Evolutionary conservation across 2,329 filamentous ascomycete species (phyloP).

Genomic region (Aureobasidium zeae): DNA sequence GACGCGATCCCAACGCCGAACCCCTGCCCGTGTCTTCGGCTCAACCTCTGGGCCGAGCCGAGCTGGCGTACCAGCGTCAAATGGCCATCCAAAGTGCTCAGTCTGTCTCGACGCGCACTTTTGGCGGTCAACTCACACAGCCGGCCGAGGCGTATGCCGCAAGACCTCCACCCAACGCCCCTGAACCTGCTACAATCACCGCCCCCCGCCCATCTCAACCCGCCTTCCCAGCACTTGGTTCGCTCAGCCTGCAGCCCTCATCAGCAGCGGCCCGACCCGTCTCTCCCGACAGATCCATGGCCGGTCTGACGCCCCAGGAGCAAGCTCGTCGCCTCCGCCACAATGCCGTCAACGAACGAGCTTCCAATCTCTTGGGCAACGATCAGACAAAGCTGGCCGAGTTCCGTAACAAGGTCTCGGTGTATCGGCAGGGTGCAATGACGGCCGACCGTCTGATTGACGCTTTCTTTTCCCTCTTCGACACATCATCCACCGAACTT

Average conservation of each 20-base stretch:
- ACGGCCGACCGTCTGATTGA: slow-evolving; percentile 72
- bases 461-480: slow-evolving; percentile 75
- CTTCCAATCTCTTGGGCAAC: slow-evolving; percentile 68
- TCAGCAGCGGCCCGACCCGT: slow-evolving; percentile 29
- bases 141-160: slow-evolving; percentile 32
- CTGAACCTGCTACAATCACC: slow-evolving; percentile 32
- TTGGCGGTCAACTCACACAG: slow-evolving; percentile 69
- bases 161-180: slow-evolving; percentile 35
- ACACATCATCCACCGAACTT: slow-evolving; percentile 68
- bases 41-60: slow-evolving; percentile 72
- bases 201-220: slow-evolving; percentile 27
- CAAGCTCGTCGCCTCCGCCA: slow-evolving; percentile 74
- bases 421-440: slow-evolving; percentile 61
- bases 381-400: slow-evolving; percentile 62
- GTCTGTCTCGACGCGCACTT: slow-evolving; percentile 67
- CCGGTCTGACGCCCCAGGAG: slow-evolving; percentile 59
- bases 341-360: slow-evolving; percentile 75
- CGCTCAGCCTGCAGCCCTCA: slow-evolving; percentile 19
- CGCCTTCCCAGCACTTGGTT: slow-evolving; percentile 13
- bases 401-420: slow-evolving; percentile 72
- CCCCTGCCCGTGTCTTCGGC: slow-evolving; percentile 65
- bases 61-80: slow-evolving; percentile 84
- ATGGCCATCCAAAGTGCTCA: slow-evolving; percentile 85
- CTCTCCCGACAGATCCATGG: slow-evolving; percentile 26
- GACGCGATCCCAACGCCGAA: slow-evolving; percentile 80